phyloP scores from a whole-genome alignment of 441 rosid species.

The Arabidopsis lyrata region DNA sequence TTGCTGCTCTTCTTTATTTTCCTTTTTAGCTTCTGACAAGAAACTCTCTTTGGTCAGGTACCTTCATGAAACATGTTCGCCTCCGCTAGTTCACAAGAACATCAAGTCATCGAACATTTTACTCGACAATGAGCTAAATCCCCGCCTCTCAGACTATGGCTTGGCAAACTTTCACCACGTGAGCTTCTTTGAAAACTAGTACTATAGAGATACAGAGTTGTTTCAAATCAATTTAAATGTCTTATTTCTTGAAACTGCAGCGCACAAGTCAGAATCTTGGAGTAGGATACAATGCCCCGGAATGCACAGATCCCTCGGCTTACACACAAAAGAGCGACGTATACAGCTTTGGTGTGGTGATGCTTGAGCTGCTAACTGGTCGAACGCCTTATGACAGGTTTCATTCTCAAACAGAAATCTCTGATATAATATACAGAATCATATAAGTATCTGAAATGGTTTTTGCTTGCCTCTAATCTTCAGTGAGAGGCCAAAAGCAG shows the following conservation, averaged over 20 bases:
- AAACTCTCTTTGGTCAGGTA: constrained; percentile 56
- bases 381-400: constrained; percentile 85
- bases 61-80: constrained; percentile 91
- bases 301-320: constrained; percentile 75
- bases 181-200: constrained; percentile 14
- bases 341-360: constrained; percentile 94
- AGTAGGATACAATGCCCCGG: constrained; percentile 94
- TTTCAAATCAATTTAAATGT: neutral
- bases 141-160: constrained; percentile 85
- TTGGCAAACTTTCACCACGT: constrained; percentile 79
- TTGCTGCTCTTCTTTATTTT: constrained; percentile 3
- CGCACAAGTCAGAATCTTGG: constrained; percentile 90
- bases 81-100: constrained; percentile 88
- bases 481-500: constrained; percentile 74
- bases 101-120: constrained; percentile 92
- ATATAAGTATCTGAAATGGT: constrained; percentile 14
- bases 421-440: neutral
- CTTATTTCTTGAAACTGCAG: constrained; percentile 49
- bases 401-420: constrained; percentile 1
- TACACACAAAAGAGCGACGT: constrained; percentile 90
- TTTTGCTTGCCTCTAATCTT: constrained; percentile 11
- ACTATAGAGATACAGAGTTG: neutral
- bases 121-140: constrained; percentile 86
- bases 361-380: constrained; percentile 94
- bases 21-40: constrained; percentile 11